Conservation (phyloP, 805 yeast genomes). For the Nakazawaea ishiwadae region DNA sequence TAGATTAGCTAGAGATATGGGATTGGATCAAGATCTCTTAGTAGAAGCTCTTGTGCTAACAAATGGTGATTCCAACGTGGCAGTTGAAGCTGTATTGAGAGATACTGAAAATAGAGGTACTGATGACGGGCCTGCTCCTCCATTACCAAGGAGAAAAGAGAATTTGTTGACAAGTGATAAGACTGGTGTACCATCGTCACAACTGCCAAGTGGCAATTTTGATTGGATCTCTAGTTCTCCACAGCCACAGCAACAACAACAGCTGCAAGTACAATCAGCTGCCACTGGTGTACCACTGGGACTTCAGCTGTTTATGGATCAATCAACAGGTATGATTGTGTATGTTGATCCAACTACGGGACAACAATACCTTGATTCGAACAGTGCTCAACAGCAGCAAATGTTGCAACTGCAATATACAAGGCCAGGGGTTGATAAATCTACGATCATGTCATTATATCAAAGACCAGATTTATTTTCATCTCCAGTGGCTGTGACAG, state of each 20-base stretch:
- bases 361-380: slow-evolving; percentile 54
- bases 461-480: slow-evolving; percentile 30
- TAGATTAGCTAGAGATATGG: slow-evolving; percentile 45
- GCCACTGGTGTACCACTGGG: slow-evolving; percentile 37
- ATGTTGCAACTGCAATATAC: slow-evolving; percentile 15
- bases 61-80: slow-evolving; percentile 54
- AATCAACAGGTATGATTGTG: slow-evolving; percentile 60
- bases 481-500: slow-evolving; percentile 26
- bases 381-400: slow-evolving; percentile 13
- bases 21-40: slow-evolving; percentile 54
- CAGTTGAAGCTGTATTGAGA: slow-evolving; percentile 49
- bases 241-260: slow-evolving; percentile 23
- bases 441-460: slow-evolving; percentile 36
- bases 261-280: slow-evolving; percentile 21
- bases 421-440: slow-evolving; percentile 27
- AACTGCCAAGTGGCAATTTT: slow-evolving; percentile 1
- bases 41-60: slow-evolving; percentile 60
- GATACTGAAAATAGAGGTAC: slow-evolving; percentile 22
- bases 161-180: slow-evolving; percentile 25
- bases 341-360: slow-evolving; percentile 61
- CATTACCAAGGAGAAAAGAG: slow-evolving; percentile 36
- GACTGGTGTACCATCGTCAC: slow-evolving; percentile 28
- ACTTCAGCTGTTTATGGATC: slow-evolving; percentile 64
- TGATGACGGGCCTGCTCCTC: too few species aligned
- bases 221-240: slow-evolving; percentile 9